These are phyloP conservation scores for Lactarius sp. DNA, from an alignment of 768 basidiomycete genomes.

Conservation along the genomic window DNA sequence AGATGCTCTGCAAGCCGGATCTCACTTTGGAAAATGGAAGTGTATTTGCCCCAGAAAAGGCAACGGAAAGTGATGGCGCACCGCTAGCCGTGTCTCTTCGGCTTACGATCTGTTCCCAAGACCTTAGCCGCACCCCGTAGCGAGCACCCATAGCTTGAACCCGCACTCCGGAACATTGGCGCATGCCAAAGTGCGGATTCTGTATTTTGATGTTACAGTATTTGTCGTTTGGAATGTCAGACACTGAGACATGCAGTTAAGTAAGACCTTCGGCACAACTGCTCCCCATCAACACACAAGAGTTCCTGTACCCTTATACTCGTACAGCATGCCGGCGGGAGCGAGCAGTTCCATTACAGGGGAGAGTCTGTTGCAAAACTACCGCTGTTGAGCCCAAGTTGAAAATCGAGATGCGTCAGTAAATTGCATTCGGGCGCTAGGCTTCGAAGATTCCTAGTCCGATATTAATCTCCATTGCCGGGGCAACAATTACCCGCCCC, in stretches of 20 bases:
- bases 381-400: not conserved
- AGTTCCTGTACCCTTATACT: not conserved
- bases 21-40: conserved; percentile 18
- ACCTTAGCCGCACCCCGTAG: not conserved
- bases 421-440: not conserved
- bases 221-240: not conserved
- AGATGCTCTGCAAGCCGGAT: not conserved
- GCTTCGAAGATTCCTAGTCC: conserved; percentile 1
- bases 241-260: not conserved
- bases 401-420: not conserved
- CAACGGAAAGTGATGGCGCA: conserved; percentile 4
- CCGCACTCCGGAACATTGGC: conserved; percentile 6
- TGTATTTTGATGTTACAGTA: not conserved
- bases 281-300: not conserved
- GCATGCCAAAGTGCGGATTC: not conserved
- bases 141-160: not conserved
- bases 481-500: not conserved
- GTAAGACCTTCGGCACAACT: not conserved
- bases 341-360: not conserved
- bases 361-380: not conserved
- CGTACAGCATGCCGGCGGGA: conserved; percentile 5
- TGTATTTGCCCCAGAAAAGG: conserved; percentile 9
- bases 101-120: conserved; percentile 14
- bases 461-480: conserved; percentile 8
- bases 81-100: not conserved